Conservation (phyloP, 2,329 filamentous ascomycete genomes). For the Ascochyta rabiei region DNA sequence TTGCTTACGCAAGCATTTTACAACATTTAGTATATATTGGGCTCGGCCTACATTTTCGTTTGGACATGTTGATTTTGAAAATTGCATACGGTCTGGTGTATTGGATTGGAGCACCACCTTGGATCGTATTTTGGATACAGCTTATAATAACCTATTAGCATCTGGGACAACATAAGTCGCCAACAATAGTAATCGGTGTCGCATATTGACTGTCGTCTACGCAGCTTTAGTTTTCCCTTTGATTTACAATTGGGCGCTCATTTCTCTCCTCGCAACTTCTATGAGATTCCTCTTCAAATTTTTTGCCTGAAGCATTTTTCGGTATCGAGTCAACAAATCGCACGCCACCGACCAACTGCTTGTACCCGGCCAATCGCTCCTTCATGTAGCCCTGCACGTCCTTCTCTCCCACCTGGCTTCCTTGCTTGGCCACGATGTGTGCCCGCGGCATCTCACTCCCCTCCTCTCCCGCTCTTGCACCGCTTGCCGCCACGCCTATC, state of each 20-base stretch:
- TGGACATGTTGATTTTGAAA: not conserved
- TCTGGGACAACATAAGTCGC: not conserved
- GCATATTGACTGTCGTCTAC: not conserved
- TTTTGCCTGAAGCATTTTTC: conserved; percentile 44
- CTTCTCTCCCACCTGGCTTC: conserved; percentile 21
- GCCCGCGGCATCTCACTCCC: conserved; percentile 53
- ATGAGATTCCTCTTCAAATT: conserved; percentile 40
- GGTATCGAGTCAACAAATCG: conserved; percentile 39
- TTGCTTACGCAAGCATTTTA: conserved; percentile 4
- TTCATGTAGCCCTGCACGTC: conserved; percentile 39
- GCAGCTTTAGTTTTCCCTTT: not conserved
- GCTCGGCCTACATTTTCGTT: not conserved
- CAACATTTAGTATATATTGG: conserved; percentile 12
- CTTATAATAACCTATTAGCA: not conserved
- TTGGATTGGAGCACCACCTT: conserved; percentile 5
- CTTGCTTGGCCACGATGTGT: conserved; percentile 51
- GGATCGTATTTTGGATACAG: conserved; percentile 8
- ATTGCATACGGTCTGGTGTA: not conserved
- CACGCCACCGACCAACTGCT: conserved; percentile 42
- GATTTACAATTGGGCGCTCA: conserved; percentile 27
- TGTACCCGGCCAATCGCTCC: conserved; percentile 46
- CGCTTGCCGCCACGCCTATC: conserved; percentile 50
- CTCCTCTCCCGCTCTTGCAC: conserved; percentile 39
- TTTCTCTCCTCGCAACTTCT: conserved; percentile 30
- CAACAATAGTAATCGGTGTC: not conserved